Percentiles rank a stretch among this genome's conserved stretches.
phyloP scores from a whole-genome alignment of 116 monocot species.

The Phalaenopsis hybrid region DNA sequence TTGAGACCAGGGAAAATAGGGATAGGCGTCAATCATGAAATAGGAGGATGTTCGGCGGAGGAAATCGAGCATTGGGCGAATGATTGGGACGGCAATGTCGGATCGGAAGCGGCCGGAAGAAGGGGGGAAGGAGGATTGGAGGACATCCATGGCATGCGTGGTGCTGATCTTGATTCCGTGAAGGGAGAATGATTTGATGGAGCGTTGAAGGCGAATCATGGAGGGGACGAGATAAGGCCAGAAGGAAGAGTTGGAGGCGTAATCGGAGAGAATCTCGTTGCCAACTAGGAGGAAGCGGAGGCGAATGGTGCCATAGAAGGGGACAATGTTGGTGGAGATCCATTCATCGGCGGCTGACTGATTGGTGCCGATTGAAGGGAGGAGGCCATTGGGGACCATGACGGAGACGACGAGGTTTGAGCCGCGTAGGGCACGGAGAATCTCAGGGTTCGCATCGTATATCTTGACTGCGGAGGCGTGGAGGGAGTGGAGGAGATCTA shows the following conservation, averaged over 20 bases:
- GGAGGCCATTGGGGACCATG: constrained; percentile 82
- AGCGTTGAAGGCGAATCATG: constrained; percentile 44
- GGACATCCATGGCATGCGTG: constrained; percentile 75
- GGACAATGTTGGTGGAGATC: constrained; percentile 55
- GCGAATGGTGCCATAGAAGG: constrained; percentile 41
- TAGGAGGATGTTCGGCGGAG: constrained; percentile 40
- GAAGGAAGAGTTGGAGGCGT: constrained; percentile 34
- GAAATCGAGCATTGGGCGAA: constrained; percentile 61
- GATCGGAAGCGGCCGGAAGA: constrained; percentile 65
- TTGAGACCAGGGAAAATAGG: constrained; percentile 75
- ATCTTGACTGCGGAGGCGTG: constrained; percentile 66
- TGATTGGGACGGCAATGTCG: constrained; percentile 52
- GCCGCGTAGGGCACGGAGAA: constrained; percentile 53
- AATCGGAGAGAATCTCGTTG: constrained; percentile 82
- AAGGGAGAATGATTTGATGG: constrained; percentile 26
- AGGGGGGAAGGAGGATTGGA: constrained; percentile 53
- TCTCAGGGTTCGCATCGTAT: constrained; percentile 75
- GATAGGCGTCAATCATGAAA: constrained; percentile 78
- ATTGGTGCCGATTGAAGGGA: constrained; percentile 62
- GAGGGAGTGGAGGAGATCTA: constrained; percentile 36
- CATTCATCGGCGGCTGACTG: constrained; percentile 48
- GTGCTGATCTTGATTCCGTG: constrained; percentile 62
- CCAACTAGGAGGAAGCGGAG: constrained; percentile 89
- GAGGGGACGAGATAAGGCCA: constrained; percentile 75
- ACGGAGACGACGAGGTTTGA: constrained; percentile 53